These are phyloP conservation scores for Gastrolobium villosum DNA, from an alignment of 306 rosid species.

Conservation along the genomic window DNA sequence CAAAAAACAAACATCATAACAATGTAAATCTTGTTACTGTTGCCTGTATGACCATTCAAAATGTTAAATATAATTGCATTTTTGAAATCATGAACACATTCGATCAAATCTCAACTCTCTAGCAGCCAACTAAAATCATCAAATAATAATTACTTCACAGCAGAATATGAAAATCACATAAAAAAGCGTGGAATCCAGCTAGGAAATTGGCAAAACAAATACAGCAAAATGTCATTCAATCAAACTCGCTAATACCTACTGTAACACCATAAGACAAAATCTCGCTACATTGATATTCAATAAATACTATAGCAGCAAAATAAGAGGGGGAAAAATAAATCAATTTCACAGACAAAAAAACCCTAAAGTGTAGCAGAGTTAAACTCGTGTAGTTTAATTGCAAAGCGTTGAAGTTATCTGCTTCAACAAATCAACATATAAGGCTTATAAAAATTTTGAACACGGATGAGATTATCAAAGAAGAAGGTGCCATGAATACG, in stretches of 20 bases:
- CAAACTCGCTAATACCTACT: background rate
- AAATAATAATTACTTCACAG: background rate
- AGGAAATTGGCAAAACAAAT: background rate
- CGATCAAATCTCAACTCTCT: background rate
- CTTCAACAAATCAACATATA: background rate
- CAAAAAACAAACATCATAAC: no score
- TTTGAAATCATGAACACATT: background rate
- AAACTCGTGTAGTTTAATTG: background rate
- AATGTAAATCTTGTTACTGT: no score
- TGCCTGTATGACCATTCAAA: background rate
- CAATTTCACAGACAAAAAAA: background rate
- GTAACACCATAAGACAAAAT: background rate
- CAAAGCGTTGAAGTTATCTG: background rate
- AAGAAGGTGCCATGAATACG: conserved; percentile 4
- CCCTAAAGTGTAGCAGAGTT: background rate
- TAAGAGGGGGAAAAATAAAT: background rate
- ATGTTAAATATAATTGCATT: background rate
- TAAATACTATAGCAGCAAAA: background rate
- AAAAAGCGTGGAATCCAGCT: background rate
- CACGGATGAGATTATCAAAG: background rate
- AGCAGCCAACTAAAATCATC: background rate
- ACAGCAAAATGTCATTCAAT: background rate
- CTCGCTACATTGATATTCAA: background rate
- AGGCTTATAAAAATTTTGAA: background rate
- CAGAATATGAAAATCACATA: background rate